Conservation (phyloP, 2,329 filamentous ascomycete genomes). For the Xenosphaeropsis pyriputrescens region DNA sequence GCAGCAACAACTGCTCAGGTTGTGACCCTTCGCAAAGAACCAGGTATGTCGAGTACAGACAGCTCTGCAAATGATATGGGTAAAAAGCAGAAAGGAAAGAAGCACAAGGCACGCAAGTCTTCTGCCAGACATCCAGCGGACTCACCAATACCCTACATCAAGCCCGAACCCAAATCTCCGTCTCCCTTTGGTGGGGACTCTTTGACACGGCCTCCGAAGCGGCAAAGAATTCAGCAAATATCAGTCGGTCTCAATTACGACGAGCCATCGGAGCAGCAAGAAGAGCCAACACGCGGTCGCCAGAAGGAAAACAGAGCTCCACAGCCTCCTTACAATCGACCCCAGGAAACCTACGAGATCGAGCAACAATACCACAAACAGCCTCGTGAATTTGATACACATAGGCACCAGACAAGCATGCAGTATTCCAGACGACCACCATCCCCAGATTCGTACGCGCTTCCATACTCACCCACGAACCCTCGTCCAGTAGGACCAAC, state of each 20-base stretch:
- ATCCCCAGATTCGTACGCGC: conserved; percentile 12
- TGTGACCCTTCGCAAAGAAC: conserved; percentile 35
- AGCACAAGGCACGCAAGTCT: conserved; percentile 32
- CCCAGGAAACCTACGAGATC: conserved; percentile 6
- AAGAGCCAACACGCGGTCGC: too few species aligned
- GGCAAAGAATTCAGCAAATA: conserved; percentile 29
- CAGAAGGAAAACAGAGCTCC: conserved; percentile 4
- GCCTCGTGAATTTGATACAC: conserved; percentile 1
- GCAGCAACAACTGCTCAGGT: conserved; percentile 34
- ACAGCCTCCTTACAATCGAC: conserved; percentile 6
- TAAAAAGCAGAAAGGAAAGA: conserved; percentile 35
- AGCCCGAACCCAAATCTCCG: conserved; percentile 48
- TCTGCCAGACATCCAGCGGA: conserved; percentile 17
- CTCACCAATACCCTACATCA: conserved; percentile 37
- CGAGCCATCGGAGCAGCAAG: conserved; percentile 17
- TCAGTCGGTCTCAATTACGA: conserved; percentile 25
- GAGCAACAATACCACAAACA: conserved; percentile 7
- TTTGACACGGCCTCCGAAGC: conserved; percentile 39
- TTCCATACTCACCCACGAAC: conserved; percentile 12
- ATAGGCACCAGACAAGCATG: conserved; percentile 3
- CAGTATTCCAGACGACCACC: conserved; percentile 10
- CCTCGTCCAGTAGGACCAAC: conserved; percentile 9
- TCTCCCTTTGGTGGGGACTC: conserved; percentile 39
- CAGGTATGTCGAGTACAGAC: conserved; percentile 38
- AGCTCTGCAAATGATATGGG: conserved; percentile 41